A percentile compares a stretch with the other conserved stretches of the same genome.
phyloP scores from a whole-genome alignment of 768 basidiomycete genomes.

The Lactifluus subvellereus region DNA sequence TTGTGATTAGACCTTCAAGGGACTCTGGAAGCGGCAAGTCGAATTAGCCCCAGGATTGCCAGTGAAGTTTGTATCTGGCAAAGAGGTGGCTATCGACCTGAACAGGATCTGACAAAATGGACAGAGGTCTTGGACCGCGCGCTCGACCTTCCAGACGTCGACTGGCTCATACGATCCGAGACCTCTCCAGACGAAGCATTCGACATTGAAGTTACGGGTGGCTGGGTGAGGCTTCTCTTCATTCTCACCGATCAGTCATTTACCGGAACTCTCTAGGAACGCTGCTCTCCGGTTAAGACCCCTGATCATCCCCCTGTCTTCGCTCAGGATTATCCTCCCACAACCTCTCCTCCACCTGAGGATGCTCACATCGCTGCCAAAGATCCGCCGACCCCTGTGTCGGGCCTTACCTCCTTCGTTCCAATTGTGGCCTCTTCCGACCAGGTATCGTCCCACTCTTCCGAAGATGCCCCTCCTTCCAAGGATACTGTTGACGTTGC shows the following conservation, averaged over 20 bases:
- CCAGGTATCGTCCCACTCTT: not conserved
- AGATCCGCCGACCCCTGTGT: not conserved
- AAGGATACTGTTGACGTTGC: not conserved
- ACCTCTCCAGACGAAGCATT: constrained; percentile 18
- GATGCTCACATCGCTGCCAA: not conserved
- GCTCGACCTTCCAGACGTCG: constrained; percentile 9
- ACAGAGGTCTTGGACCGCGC: constrained; percentile 14
- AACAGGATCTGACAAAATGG: constrained; percentile 12
- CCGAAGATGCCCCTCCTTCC: not conserved
- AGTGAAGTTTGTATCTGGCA: constrained; percentile 21
- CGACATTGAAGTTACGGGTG: constrained; percentile 21
- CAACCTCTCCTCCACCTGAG: not conserved
- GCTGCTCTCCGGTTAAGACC: constrained; percentile 7
- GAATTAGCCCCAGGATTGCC: constrained; percentile 2
- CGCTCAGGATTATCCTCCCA: not conserved
- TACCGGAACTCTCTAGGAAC: constrained; percentile 3
- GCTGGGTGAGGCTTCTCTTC: constrained; percentile 10
- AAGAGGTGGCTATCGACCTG: constrained; percentile 8
- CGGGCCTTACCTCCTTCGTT: not conserved
- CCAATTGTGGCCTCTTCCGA: not conserved
- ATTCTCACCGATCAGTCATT: not conserved
- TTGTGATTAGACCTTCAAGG: constrained; percentile 17
- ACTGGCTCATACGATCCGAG: constrained; percentile 21
- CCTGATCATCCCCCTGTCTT: constrained; percentile 2
- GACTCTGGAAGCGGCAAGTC: constrained; percentile 13